Percentiles rank a stretch among this genome's conserved stretches.
phyloP scores from a whole-genome alignment of 1,284 basidiomycete species.

The Phenoliferia sp. region DNA sequence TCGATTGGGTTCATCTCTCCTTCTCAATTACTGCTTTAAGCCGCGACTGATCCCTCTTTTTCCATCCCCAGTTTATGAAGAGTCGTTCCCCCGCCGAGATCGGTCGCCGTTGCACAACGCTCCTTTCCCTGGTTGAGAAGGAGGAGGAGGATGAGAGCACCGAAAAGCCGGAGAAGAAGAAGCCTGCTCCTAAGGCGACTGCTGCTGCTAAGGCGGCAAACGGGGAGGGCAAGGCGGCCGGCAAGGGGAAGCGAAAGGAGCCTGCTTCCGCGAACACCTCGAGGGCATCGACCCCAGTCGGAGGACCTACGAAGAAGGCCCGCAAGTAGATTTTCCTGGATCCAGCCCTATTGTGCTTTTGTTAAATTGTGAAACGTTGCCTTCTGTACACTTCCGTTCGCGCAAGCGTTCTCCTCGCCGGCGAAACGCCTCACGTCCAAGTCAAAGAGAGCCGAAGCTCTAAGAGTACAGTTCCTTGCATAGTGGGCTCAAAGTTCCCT shows the following conservation, averaged over 20 bases:
- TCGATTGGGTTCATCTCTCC: slow-evolving; percentile 74
- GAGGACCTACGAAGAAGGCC: slow-evolving; percentile 18
- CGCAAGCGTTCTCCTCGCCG: too few relatives aligned
- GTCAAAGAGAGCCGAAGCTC: too few relatives aligned
- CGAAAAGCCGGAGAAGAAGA: slow-evolving; percentile 8
- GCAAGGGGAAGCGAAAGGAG: slow-evolving; percentile 15
- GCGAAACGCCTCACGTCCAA: too few relatives aligned
- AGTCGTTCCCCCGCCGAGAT: slow-evolving; percentile 87
- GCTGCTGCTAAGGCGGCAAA: neutral
- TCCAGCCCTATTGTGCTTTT: neutral
- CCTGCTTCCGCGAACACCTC: slow-evolving; percentile 3
- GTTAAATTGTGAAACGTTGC: too few relatives aligned
- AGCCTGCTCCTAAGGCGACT: slow-evolving; percentile 1
- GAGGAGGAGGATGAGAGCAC: slow-evolving; percentile 6
- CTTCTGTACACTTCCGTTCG: too few relatives aligned
- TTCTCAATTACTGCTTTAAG: neutral
- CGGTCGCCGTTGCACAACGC: slow-evolving; percentile 79
- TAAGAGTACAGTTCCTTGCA: too few relatives aligned
- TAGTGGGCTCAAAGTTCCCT: too few relatives aligned
- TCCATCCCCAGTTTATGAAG: slow-evolving; percentile 91
- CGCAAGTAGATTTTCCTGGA: slow-evolving; percentile 6
- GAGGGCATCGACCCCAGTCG: slow-evolving; percentile 25
- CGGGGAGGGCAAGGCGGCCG: neutral
- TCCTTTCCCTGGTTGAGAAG: slow-evolving; percentile 41
- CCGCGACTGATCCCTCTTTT: slow-evolving; percentile 48